Conservation (phyloP, 495 filamentous ascomycete species). For the Hypoxylon lenormandii region DNA sequence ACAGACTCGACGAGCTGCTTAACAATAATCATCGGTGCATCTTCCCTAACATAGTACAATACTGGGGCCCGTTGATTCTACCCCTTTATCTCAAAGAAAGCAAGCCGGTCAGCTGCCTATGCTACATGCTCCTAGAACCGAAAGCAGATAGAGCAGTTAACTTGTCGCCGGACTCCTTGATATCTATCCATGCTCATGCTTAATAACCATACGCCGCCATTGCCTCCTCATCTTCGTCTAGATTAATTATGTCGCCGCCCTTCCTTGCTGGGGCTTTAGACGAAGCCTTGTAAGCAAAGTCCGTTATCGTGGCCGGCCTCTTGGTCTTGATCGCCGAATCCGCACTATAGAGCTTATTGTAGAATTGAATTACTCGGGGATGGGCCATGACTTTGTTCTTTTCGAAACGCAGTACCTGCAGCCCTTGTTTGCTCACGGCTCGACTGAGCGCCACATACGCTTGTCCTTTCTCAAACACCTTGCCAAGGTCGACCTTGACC, state of each 20-base stretch:
- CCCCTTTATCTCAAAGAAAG: no score
- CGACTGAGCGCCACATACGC: conserved; percentile 85
- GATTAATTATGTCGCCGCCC: conserved; percentile 22
- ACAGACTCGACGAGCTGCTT: no score
- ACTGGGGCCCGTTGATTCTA: no score
- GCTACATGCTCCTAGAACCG: no score
- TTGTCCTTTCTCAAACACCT: conserved; percentile 94
- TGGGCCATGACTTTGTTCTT: conserved; percentile 95
- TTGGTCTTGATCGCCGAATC: conserved; percentile 55
- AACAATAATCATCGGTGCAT: no score
- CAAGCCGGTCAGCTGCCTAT: no score
- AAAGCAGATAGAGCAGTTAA: no score
- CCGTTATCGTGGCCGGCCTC: conserved; percentile 48
- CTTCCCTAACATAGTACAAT: no score
- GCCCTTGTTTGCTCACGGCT: conserved; percentile 84
- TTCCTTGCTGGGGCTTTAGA: conserved; percentile 26
- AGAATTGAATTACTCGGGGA: conserved; percentile 84
- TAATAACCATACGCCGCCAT: conserved; percentile 56
- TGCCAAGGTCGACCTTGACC: conserved; percentile 92
- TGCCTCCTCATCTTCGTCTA: conserved; percentile 57
- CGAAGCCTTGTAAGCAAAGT: conserved; percentile 41
- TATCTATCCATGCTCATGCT: conserved; percentile 7
- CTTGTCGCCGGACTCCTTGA: background rate
- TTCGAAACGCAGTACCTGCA: conserved; percentile 91
- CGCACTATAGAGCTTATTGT: conserved; percentile 77